Evolutionary conservation across 2,329 filamentous ascomycete genomes (phyloP), one percentile per base, ranked within the genome.

Genomic region (Arthrobotrys entomopaga): DNA sequence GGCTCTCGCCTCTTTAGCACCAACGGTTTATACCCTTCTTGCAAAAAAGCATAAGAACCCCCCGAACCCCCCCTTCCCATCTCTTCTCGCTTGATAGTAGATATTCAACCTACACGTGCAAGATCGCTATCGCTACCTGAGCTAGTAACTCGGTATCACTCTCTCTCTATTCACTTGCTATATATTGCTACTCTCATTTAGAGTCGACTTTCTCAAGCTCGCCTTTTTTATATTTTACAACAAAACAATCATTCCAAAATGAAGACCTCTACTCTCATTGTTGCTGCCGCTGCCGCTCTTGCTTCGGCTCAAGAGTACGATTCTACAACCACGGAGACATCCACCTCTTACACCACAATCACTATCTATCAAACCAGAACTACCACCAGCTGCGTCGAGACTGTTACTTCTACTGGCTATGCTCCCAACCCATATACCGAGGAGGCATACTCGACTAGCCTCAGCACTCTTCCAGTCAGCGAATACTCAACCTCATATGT

Each of bases 31-130:
- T 60, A 40, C 61, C 49, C 46, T 57, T 66, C 43, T 56, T 43
- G 69, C 56, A 15, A 16, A 73, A 64, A 66, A 66, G 69, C 69
- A 73, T 73, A 73, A 73, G 69, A 73, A 73, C 69, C 69, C 69
- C 69, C 61, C 69, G 10, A 29, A 40, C 34, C 22, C 29, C 60
- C 65, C 66, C 61, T 61, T 61, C 69, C 54, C 46, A 72, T 72
- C 49, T 54, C 61, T 56, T 73, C 69, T 66, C 69, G 69, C 60
- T 73, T 66, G 69, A 73, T 73, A 73, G 61, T 73, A 60, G 56
- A 65, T 60, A 65, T 19, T 60, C n/a, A 49, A 70, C 38, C 50
- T 20, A 54, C 69, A 73, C 54, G 46, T 60, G 61, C 60, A 64
- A 58, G 43, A 65, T 73, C 59, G 16, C 40, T 50, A 26, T 65